Percentiles rank a stretch among this genome's conserved stretches.
Conservation (phyloP, 306 rosid genomes). For the Acacia melanoxylon region DNA sequence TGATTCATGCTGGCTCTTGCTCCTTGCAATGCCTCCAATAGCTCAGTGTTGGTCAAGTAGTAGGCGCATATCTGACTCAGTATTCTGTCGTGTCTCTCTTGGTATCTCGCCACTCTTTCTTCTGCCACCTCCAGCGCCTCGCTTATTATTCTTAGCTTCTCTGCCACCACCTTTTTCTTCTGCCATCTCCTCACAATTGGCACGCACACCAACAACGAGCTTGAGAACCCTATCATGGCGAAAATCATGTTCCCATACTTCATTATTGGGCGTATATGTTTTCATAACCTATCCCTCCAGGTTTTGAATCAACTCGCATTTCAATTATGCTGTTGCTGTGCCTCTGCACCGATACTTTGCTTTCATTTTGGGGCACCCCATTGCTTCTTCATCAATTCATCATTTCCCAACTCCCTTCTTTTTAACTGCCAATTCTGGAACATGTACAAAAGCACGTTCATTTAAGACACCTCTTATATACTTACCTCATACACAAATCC, state of each 20-base stretch:
- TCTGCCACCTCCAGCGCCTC: slow-evolving; percentile 65
- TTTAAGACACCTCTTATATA: too few species aligned
- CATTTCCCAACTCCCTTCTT: not conserved
- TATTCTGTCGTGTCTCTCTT: slow-evolving; percentile 64
- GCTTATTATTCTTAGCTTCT: slow-evolving; percentile 47
- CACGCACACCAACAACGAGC: slow-evolving; percentile 42
- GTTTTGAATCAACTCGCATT: not conserved
- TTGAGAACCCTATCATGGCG: slow-evolving; percentile 53
- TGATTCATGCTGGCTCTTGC: slow-evolving; percentile 51
- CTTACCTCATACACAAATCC: too few species aligned
- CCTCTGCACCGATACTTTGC: slow-evolving; percentile 9
- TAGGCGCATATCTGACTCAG: slow-evolving; percentile 41
- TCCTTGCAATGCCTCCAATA: slow-evolving; percentile 45
- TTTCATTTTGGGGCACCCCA: not conserved
- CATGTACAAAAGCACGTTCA: not conserved
- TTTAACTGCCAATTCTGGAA: not conserved
- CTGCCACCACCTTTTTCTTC: slow-evolving; percentile 29
- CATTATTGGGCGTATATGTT: slow-evolving; percentile 24
- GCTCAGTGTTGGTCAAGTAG: slow-evolving; percentile 56
- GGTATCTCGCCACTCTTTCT: slow-evolving; percentile 48
- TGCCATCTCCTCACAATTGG: slow-evolving; percentile 49
- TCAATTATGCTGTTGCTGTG: too few species aligned
- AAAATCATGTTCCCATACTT: slow-evolving; percentile 28
- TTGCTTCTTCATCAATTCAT: not conserved
- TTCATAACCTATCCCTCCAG: not conserved